phyloP scores from a whole-genome alignment of 2,329 filamentous ascomycete species.

The Hymenoscyphus repandus region DNA sequence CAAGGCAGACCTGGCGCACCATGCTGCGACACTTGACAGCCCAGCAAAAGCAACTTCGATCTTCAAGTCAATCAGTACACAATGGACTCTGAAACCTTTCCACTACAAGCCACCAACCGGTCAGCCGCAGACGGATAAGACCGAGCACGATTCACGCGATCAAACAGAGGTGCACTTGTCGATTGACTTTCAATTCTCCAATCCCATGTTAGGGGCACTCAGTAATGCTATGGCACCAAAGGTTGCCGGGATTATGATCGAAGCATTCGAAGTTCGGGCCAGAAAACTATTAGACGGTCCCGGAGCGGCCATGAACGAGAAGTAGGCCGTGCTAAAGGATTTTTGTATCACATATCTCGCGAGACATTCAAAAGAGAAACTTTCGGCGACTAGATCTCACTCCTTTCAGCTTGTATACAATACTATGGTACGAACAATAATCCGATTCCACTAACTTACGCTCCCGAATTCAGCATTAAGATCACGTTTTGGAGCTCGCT shows the following conservation, averaged over 20 bases:
- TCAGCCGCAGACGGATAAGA: constrained; percentile 28
- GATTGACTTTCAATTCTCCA: constrained; percentile 80
- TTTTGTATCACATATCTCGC: no score
- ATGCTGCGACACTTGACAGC: constrained; percentile 35
- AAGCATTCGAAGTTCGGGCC: constrained; percentile 84
- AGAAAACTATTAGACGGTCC: constrained; percentile 44
- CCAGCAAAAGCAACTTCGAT: constrained; percentile 43
- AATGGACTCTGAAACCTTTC: constrained; percentile 58
- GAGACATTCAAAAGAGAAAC: no score
- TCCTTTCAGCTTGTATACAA: no score
- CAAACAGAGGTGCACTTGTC: constrained; percentile 70
- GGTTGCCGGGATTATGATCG: constrained; percentile 83
- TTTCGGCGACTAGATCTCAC: no score
- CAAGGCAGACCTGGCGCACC: constrained; percentile 34
- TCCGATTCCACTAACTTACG: no score
- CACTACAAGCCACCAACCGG: constrained; percentile 40
- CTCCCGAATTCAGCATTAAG: no score
- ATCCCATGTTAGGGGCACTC: constrained; percentile 79
- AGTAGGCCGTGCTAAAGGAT: no score
- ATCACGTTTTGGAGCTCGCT: no score
- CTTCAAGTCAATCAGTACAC: constrained; percentile 64
- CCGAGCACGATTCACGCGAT: constrained; percentile 29
- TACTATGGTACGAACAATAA: no score
- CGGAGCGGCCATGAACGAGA: constrained; percentile 10
- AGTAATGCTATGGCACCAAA: constrained; percentile 78